Evolutionary conservation across 495 filamentous ascomycete species (phyloP), one percentile per base, ranked within the genome.

Genomic region (Sporormia fimetaria): DNA sequence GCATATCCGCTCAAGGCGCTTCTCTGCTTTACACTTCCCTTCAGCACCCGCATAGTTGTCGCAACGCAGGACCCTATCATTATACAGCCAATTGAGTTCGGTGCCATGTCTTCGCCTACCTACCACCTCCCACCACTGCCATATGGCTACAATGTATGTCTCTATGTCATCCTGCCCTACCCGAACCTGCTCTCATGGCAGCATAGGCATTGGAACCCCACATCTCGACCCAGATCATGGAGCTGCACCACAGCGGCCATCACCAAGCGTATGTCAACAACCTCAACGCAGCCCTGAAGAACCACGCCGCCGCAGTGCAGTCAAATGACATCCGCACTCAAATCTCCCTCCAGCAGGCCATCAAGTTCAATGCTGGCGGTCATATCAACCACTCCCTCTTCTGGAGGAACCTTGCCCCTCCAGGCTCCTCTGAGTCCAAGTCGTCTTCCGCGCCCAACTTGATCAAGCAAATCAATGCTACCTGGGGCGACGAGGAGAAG

Each of bases 361-460:
- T 65, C 28, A 44, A 46, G 10, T 63, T 62, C 53, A 57, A 65
- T 25, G 62, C 58, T 15, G 62, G 62, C 29, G 62, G 62, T 8
- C 62, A 65, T 39, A 56, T 63, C 48, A 65, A 65, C 35, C 62
- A 65, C 52, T 56, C 53, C 14, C 56, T 65, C 39, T 65, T 65
- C 50, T 65, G 62, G 62, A 47, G 55, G 47, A 65, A 63, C 44
- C 47, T 65, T 2, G 42, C 43, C 22, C 48, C 57, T 15, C 42
- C 51, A 16, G 40, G 31, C 20, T 54, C 57, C 3, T 18, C 41
- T 4, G 52, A 56, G 14, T 42, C 55, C 9, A 51, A 54, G 18
- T 11, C 33, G 5, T 44, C 48, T 4, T 37, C 56, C 0, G 56
- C 56, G 10, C 56, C 56, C 15, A 44, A 56, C n/a, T 47, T 64